Evolutionary conservation across 345 rosid genomes (phyloP).

Genomic region (Dovyalis caffra): DNA sequence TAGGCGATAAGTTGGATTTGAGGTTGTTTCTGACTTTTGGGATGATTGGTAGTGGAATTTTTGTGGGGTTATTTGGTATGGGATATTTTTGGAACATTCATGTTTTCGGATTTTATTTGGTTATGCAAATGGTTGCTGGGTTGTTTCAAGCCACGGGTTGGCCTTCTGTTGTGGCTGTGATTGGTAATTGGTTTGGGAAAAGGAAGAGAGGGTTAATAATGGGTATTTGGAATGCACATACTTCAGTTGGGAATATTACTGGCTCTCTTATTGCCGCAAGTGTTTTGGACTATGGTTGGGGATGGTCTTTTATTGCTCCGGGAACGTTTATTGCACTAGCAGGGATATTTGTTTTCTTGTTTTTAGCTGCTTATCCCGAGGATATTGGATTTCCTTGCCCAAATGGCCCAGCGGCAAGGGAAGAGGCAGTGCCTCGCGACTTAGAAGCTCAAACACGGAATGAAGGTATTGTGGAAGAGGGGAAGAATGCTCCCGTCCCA

Average conservation of each 20-base stretch:
- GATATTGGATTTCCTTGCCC: constrained; percentile 71
- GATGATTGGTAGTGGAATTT: constrained; percentile 89
- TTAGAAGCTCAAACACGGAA: constrained; percentile 38
- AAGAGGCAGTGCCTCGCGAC: constrained; percentile 21
- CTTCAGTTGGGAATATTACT: constrained; percentile 82
- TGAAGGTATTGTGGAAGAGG: constrained; percentile 15
- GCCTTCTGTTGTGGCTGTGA: constrained; percentile 98
- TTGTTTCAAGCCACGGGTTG: constrained; percentile 92
- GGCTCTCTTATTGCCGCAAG: constrained; percentile 91
- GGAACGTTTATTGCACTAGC: constrained; percentile 67
- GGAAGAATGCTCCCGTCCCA: not conserved
- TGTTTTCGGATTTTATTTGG: constrained; percentile 59
- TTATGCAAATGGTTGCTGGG: constrained; percentile 88
- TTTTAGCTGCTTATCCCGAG: constrained; percentile 89
- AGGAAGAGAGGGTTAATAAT: constrained; percentile 94
- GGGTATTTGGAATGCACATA: constrained; percentile 99
- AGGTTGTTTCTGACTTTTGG: constrained; percentile 80
- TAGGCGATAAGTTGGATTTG: constrained; percentile 83
- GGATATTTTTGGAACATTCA: constrained; percentile 83
- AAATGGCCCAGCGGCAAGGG: constrained; percentile 17
- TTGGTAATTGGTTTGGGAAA: constrained; percentile 91
- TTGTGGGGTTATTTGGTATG: constrained; percentile 86
- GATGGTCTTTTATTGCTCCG: constrained; percentile 86
- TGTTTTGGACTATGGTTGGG: constrained; percentile 92
- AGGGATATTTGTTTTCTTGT: constrained; percentile 72